Conservation (phyloP, 306 rosid species). For the Canavalia ensiformis region DNA sequence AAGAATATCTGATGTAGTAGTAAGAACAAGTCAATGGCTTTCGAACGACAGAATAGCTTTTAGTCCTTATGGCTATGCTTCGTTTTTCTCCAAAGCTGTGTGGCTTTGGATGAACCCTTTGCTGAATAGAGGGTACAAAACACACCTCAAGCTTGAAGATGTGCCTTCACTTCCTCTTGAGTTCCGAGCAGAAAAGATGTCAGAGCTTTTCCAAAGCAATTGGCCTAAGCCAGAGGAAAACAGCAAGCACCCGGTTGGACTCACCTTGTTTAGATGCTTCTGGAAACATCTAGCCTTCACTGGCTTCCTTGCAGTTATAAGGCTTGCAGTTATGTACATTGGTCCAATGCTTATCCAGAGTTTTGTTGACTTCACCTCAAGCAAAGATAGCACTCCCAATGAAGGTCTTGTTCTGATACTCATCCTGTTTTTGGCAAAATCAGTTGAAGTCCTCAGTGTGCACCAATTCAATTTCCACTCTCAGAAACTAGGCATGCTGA, state of each 20-base stretch:
- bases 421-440: slow-evolving; percentile 67
- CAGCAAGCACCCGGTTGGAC: slow-evolving; percentile 69
- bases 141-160: slow-evolving; percentile 54
- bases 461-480: slow-evolving; percentile 86
- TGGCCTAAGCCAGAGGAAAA: slow-evolving; percentile 85
- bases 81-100: slow-evolving; percentile 45
- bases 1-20: slow-evolving; percentile 44
- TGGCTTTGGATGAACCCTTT: slow-evolving; percentile 65
- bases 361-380: slow-evolving; percentile 74
- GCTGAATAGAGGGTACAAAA: slow-evolving; percentile 48
- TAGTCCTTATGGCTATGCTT: slow-evolving; percentile 54
- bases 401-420: slow-evolving; percentile 75
- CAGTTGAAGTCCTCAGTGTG: slow-evolving; percentile 66
- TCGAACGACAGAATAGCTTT: slow-evolving; percentile 23
- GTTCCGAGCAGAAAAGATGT: slow-evolving; percentile 56
- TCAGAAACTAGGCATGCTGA: slow-evolving; percentile 81
- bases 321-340: slow-evolving; percentile 68
- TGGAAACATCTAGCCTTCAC: slow-evolving; percentile 78
- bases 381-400: slow-evolving; percentile 55
- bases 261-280: slow-evolving; percentile 74
- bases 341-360: slow-evolving; percentile 80
- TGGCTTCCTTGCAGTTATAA: slow-evolving; percentile 67
- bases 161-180: slow-evolving; percentile 57
- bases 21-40: slow-evolving; percentile 19
- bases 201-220: slow-evolving; percentile 60